Conservation (phyloP, 768 basidiomycete species). For the Phallus indusiatus region DNA sequence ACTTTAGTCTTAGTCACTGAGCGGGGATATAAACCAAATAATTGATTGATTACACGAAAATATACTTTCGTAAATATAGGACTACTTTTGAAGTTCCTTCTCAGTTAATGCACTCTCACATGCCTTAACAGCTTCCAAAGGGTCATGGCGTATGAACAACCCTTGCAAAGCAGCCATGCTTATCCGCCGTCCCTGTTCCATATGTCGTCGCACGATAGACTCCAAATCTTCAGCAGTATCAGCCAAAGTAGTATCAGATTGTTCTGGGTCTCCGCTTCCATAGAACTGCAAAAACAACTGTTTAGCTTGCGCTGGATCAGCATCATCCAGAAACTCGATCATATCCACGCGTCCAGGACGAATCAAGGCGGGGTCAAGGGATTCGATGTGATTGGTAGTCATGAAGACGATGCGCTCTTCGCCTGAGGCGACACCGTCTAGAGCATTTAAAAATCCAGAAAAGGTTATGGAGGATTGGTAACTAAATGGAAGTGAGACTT, state of each 20-base stretch:
- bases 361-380: slow-evolving; percentile 88
- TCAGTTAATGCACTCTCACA: slow-evolving; percentile 29
- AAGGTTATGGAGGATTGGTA: slow-evolving; percentile 96
- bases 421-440: slow-evolving; percentile 95
- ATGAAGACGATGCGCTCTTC: slow-evolving; percentile 98
- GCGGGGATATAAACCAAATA: too few relatives aligned
- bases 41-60: too few relatives aligned
- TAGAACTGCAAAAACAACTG: slow-evolving; percentile 82
- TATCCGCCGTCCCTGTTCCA: slow-evolving; percentile 44
- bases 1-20: too few relatives aligned
- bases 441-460: slow-evolving; percentile 92
- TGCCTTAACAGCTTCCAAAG: slow-evolving; percentile 43
- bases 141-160: slow-evolving; percentile 73
- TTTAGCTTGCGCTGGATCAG: slow-evolving; percentile 69
- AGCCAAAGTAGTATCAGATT: slow-evolving; percentile 16
- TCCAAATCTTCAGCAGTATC: slow-evolving; percentile 37
- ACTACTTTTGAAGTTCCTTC: not conserved
- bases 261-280: slow-evolving; percentile 31
- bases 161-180: slow-evolving; percentile 98
- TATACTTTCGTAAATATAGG: not conserved
- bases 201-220: slow-evolving; percentile 43
- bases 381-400: slow-evolving; percentile 94
- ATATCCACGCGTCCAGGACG: slow-evolving; percentile 94
- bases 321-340: slow-evolving; percentile 75
- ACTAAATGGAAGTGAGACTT: slow-evolving; percentile 28